Base-by-base conservation (phyloP, 2,329 filamentous ascomycete species). In the Colletotrichum tamarilloi region DNA sequence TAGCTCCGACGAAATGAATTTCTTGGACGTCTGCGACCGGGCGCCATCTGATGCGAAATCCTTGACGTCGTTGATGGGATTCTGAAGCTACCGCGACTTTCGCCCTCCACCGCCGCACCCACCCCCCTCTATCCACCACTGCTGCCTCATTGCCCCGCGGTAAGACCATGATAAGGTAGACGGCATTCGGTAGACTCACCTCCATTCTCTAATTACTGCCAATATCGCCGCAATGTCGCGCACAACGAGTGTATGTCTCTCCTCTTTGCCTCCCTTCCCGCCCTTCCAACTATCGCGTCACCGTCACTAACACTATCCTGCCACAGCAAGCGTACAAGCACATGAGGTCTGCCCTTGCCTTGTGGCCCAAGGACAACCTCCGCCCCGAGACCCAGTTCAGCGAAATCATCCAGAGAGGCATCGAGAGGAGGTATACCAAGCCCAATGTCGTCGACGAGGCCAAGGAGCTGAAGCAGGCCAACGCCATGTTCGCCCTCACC, bases 291-390 rank as follows among this genome's bases (percentile, higher is more conserved):
- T 9, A 5, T 26, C 35, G 14, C 28, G 14, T 55, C 67, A 35
- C 42, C 53, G 30, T 70, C 53, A 58, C 68, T 75, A 42, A 75
- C 68, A 57, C 16, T 1, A 3, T 42, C 52, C 26, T 42, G 12
- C 52, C 22, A 42, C 75, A 89, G 87, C 80, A 82, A 77, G 83
- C 82, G 49, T 83, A 84, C 74, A 83, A 82, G 76, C 86, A 87
- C 76, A 84, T 88, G 81, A 82, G 86, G 57, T 85, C 85, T 67
- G 85, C 86, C 32, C 83, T 91, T 67, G 83, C 86, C 70, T 85
- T 86, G 75, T 93, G 91, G 91, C 92, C 92, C 58, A 88, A 88
- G 77, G 91, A 93, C 78, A 84, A 85, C 71, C 85, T 93, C 57
- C 90, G 92, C 0, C 91, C 91, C 8, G 87, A 91, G 71, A 85